phyloP scores from a whole-genome alignment of 2,329 filamentous ascomycete genomes.

The Trichoderma sp. region DNA sequence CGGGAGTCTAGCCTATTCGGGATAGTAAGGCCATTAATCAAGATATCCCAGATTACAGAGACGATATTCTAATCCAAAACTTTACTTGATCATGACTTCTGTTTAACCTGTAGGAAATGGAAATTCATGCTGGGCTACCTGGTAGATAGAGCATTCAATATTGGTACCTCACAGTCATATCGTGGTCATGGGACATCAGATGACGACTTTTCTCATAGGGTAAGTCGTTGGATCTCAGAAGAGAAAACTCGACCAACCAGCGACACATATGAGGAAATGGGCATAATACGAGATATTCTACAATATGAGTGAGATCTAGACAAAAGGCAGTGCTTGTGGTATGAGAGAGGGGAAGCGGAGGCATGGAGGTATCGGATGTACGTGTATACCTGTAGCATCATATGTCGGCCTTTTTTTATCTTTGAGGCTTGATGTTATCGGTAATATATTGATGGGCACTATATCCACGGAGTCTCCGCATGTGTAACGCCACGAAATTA shows the following conservation, averaged over 20 bases:
- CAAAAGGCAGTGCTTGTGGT: not conserved
- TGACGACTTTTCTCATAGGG: not conserved
- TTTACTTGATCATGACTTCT: not conserved
- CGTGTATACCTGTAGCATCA: not conserved
- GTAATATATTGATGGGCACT: not conserved
- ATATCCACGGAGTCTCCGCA: not conserved
- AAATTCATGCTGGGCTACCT: not conserved
- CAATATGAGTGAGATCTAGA: not conserved
- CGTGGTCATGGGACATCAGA: not conserved
- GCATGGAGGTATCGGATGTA: not conserved
- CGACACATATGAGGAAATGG: not conserved
- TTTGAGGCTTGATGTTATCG: not conserved
- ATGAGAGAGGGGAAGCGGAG: not conserved
- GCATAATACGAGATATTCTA: not conserved
- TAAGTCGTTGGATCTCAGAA: not conserved
- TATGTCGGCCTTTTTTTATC: not conserved
- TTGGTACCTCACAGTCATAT: not conserved
- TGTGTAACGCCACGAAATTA: not conserved
- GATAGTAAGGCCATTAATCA: not conserved
- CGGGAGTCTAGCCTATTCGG: not conserved
- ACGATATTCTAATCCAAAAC: not conserved
- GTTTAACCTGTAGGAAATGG: not conserved
- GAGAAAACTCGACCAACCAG: not conserved
- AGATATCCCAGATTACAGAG: not conserved
- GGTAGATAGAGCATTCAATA: not conserved